These are phyloP conservation scores for Pyrus hybrid DNA, from an alignment of 331 rosid species.

Conservation along the genomic window DNA sequence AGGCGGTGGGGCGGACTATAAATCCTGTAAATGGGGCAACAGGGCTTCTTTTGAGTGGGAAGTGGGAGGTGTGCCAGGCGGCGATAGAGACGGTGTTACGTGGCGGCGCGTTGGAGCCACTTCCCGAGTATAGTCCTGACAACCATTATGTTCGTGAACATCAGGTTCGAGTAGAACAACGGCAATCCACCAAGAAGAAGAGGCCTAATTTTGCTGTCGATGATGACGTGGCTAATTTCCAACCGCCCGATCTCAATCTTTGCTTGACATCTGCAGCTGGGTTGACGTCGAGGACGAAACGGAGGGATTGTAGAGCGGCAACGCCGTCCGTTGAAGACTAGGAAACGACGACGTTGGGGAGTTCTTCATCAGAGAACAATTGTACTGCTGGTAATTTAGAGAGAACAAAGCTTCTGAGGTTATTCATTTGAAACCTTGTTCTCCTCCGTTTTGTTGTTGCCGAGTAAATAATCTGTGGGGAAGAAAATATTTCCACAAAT, in stretches of 20 bases:
- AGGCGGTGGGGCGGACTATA: slow-evolving; percentile 61
- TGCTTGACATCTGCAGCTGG: slow-evolving; percentile 10
- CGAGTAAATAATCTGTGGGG: neutral
- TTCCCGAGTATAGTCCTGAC: slow-evolving; percentile 14
- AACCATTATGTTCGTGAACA: neutral
- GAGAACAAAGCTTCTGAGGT: slow-evolving; percentile 29
- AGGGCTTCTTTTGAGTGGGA: slow-evolving; percentile 51
- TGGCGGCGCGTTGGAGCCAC: slow-evolving; percentile 33
- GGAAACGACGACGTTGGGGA: slow-evolving; percentile 29
- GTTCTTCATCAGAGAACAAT: slow-evolving; percentile 1
- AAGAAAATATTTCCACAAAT: neutral
- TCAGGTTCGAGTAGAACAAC: neutral
- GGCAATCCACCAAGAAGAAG: neutral
- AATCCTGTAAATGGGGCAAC: slow-evolving; percentile 67
- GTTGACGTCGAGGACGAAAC: slow-evolving; percentile 6
- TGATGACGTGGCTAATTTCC: neutral
- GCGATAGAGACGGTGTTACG: slow-evolving; percentile 44
- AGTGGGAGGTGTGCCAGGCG: slow-evolving; percentile 57
- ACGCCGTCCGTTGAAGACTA: slow-evolving; percentile 23
- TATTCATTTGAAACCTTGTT: slow-evolving; percentile 29
- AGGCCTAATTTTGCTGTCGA: neutral
- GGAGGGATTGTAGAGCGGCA: slow-evolving; percentile 9
- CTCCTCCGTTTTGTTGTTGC: neutral
- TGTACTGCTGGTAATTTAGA: slow-evolving; percentile 1
- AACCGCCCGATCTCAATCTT: slow-evolving; percentile 20